These are phyloP conservation scores for Cicer chorassanicum DNA, from an alignment of 306 rosid genomes.

Conservation along the genomic window DNA sequence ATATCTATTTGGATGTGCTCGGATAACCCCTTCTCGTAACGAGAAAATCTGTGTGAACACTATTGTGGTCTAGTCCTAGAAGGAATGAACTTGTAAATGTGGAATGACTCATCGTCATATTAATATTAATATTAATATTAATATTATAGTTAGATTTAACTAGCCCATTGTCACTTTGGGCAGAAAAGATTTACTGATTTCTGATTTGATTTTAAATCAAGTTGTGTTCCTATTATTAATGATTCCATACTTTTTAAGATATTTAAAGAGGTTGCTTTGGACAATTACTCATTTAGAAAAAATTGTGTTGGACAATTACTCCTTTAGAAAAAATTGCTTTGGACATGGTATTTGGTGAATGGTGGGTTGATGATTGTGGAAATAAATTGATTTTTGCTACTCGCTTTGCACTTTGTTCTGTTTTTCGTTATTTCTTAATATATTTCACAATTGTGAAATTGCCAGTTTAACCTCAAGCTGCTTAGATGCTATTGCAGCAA, in stretches of 20 bases:
- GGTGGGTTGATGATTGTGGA: background rate
- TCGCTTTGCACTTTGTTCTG: background rate
- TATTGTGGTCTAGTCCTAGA: no score
- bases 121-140: no score
- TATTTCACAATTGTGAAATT: background rate
- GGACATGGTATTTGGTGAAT: background rate
- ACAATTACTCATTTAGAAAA: background rate
- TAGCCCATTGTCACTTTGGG: no score
- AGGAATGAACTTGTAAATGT: no score
- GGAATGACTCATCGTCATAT: no score
- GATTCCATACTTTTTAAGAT: background rate
- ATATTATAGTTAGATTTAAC: no score
- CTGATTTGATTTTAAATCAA: no score
- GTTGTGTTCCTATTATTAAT: background rate
- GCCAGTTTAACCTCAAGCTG: constrained; percentile 24
- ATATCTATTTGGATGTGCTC: no score
- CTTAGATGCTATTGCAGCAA: constrained; percentile 37
- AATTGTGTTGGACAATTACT: no score
- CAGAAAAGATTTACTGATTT: no score
- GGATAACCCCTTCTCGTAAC: no score
- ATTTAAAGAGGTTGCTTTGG: background rate
- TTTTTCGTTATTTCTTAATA: constrained; percentile 15
- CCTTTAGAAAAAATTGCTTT: background rate
- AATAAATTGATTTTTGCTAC: background rate
- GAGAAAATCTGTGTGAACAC: no score